A percentile compares a stretch with the other conserved stretches of the same genome.
phyloP scores from a whole-genome alignment of 2,329 filamentous ascomycete species.

The Neofusicoccum kwambonambiense region DNA sequence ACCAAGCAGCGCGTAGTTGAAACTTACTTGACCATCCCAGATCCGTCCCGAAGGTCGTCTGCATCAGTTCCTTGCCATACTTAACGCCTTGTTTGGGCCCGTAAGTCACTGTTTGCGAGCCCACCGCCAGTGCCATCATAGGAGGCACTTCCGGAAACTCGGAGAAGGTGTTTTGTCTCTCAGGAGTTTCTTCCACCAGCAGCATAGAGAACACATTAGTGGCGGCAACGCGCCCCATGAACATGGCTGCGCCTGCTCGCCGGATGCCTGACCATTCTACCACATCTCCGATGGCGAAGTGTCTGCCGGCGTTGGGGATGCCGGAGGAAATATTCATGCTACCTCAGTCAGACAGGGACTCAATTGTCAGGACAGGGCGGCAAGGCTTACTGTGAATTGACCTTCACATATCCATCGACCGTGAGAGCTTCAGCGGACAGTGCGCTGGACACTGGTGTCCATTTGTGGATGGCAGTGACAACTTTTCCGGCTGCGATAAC shows the following conservation, averaged over 20 bases:
- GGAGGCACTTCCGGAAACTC: constrained; percentile 52
- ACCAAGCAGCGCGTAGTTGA: neutral
- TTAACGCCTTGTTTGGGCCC: constrained; percentile 56
- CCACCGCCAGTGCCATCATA: constrained; percentile 70
- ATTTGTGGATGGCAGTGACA: constrained; percentile 67
- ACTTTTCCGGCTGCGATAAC: constrained; percentile 62
- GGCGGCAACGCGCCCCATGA: constrained; percentile 66
- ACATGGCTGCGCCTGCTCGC: constrained; percentile 72
- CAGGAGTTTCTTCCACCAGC: constrained; percentile 15
- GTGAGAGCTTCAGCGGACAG: constrained; percentile 60
- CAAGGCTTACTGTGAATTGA: constrained; percentile 54
- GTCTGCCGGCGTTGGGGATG: constrained; percentile 57
- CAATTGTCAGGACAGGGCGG: neutral
- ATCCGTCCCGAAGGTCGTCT: constrained; percentile 66
- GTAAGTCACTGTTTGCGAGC: constrained; percentile 66
- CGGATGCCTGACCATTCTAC: constrained; percentile 75
- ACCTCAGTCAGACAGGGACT: neutral
- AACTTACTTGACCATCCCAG: constrained; percentile 60
- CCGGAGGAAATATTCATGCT: constrained; percentile 43
- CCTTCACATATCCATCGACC: constrained; percentile 64
- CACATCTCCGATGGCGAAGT: constrained; percentile 71
- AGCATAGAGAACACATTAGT: constrained; percentile 51
- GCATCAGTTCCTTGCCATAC: constrained; percentile 62
- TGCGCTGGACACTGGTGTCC: constrained; percentile 61
- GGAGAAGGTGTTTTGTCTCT: constrained; percentile 23